phyloP scores from a whole-genome alignment of 306 rosid species.

The Gastrolobium villosum region DNA sequence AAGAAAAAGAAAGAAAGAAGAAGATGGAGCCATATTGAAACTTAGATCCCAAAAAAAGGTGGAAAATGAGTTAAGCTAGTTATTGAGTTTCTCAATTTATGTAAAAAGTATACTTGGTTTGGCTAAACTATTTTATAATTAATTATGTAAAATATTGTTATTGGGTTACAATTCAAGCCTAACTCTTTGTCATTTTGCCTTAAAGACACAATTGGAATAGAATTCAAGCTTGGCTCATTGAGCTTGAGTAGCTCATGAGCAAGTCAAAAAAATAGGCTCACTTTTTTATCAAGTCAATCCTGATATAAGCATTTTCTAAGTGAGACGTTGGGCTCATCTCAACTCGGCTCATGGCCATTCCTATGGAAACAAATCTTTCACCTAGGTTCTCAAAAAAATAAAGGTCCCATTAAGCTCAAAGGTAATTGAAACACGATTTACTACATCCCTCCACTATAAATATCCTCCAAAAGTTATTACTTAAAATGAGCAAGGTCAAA shows the following conservation, averaged over 20 bases:
- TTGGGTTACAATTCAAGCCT: conserved; percentile 20
- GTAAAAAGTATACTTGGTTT: background rate
- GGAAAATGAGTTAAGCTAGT: background rate
- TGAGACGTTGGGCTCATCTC: background rate
- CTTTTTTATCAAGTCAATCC: background rate
- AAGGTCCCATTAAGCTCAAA: background rate
- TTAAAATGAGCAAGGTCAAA: conserved; percentile 74
- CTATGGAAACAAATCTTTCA: conserved; percentile 16
- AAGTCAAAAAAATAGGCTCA: conserved; percentile 13
- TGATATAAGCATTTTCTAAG: conserved; percentile 12
- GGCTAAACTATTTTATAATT: conserved; percentile 9
- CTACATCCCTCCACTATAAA: background rate
- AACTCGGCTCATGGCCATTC: background rate
- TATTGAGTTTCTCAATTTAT: background rate
- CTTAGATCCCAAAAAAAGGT: background rate
- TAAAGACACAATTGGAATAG: background rate
- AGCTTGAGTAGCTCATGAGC: conserved; percentile 3
- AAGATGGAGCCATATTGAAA: background rate
- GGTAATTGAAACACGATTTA: conserved; percentile 16
- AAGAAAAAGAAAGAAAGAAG: background rate
- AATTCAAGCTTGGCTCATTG: conserved; percentile 11
- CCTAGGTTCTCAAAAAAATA: background rate
- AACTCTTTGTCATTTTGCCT: conserved; percentile 14
- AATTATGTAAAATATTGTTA: background rate
- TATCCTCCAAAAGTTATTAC: conserved; percentile 22